Evolutionary conservation across 2,329 filamentous ascomycete species (phyloP).

Genomic region (Fusarium pseudonygamai): DNA sequence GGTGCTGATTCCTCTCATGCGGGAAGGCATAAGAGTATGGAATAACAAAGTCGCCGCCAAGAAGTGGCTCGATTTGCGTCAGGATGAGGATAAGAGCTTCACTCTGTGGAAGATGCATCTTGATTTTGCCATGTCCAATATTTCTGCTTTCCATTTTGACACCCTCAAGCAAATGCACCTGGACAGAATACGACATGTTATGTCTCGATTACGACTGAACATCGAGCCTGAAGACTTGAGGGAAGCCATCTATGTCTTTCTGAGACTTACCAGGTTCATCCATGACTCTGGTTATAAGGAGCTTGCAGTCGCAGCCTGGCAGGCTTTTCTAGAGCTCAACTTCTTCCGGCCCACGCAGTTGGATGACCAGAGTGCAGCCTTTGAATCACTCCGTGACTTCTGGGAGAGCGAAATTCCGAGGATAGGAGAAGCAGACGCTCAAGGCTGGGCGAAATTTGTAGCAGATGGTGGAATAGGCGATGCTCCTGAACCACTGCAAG

Average conservation of each 20-base stretch:
- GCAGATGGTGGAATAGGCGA: constrained; percentile 50
- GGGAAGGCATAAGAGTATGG: constrained; percentile 80
- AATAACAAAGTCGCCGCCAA: constrained; percentile 66
- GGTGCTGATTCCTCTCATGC: constrained; percentile 75
- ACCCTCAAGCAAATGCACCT: constrained; percentile 68
- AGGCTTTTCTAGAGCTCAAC: constrained; percentile 78
- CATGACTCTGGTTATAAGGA: constrained; percentile 82
- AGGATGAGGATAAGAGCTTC: constrained; percentile 51
- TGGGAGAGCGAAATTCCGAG: constrained; percentile 88
- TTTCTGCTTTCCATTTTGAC: constrained; percentile 74
- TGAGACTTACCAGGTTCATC: constrained; percentile 78
- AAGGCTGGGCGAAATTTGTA: constrained; percentile 73
- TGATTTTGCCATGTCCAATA: constrained; percentile 75
- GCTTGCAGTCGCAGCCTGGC: constrained; percentile 82
- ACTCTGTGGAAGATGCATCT: constrained; percentile 78
- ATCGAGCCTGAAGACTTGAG: constrained; percentile 12
- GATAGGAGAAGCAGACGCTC: constrained; percentile 76
- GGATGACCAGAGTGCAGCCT: constrained; percentile 31
- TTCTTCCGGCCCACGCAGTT: constrained; percentile 64
- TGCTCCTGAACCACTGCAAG: constrained; percentile 50
- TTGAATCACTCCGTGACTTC: constrained; percentile 71
- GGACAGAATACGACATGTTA: constrained; percentile 54
- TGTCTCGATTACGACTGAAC: constrained; percentile 12
- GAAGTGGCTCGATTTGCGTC: constrained; percentile 69
- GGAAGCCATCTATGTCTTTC: constrained; percentile 71